Base-by-base conservation (phyloP, 202 grass and related monocot species). In the Cymbopogon flexuosus region DNA sequence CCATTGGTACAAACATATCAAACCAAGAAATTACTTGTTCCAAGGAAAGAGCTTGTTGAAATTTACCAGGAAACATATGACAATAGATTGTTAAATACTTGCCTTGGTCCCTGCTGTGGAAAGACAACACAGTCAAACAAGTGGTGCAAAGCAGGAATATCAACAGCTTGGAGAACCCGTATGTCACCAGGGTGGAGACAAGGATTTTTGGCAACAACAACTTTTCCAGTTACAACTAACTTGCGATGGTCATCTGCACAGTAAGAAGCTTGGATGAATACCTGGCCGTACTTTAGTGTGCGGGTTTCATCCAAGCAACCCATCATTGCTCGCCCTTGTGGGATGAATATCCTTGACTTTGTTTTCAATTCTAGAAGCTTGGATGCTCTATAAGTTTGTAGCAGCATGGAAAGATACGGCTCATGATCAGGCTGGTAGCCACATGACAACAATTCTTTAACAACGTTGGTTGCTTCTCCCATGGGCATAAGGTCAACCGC, bases 61-160 rank as follows among this genome's bases (percentile, higher is more conserved):
- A 36, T 43, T 5, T 68, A 37, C 27, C 10, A 77, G 24, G 70
- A 74, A 71, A 65, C 4, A 76, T 39, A 49, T 36, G 43, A 52
- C 10, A 59, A 0, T 65, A 72, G 18, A 87, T 33, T 72, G 43
- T 33, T 51, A 84, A 54, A 83, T 43, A 81, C 78, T 85, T 78
- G 87, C 91, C 95, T 98, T 40, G 41, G 41, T 31, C 95, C 95
- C 63, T 93, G 84, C 68, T 98, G 94, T 12, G 95, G 95, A 90
- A 98, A 98, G 77, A 98, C 95, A 37, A 98, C 82, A 83, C 95
- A 98, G 62, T 98, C 83, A 86, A 93, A 78, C 90, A 98, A 84
- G 81, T 98, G 95, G 37, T 70, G 68, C 76, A 98, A 81, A 70
- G 39, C 19, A 79, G 88, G 95, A 49, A 87, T 22, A 89, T 94